phyloP scores from a whole-genome alignment of 805 yeast genomes.

The Teunomyces pallodes region DNA sequence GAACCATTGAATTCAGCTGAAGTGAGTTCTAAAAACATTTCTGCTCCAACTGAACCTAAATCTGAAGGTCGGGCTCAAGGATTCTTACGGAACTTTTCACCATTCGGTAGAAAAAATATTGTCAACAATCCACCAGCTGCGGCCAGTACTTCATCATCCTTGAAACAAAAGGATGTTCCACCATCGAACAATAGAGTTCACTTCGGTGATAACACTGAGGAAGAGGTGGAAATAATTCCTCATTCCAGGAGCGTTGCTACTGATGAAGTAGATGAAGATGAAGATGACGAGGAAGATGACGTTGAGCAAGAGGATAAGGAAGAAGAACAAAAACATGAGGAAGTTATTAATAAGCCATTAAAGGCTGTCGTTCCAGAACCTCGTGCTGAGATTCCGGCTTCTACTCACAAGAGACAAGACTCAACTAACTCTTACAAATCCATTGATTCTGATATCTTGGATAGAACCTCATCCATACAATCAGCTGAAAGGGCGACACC shows the following conservation, averaged over 20 bases:
- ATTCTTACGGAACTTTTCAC: constrained; percentile 13
- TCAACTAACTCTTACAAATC: neutral
- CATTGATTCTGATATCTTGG: neutral
- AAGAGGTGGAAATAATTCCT: neutral
- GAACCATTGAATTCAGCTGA: neutral
- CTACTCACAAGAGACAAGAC: constrained; percentile 2
- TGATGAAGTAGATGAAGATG: neutral
- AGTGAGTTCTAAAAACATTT: neutral
- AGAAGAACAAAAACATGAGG: too few species aligned
- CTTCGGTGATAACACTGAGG: neutral
- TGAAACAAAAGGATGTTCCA: neutral
- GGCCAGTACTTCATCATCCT: neutral
- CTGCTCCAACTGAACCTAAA: constrained; percentile 5
- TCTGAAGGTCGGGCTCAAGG: constrained; percentile 5
- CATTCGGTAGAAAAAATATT: constrained; percentile 7
- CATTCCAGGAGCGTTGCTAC: neutral
- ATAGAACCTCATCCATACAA: neutral
- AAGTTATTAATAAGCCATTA: neutral
- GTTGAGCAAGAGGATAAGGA: neutral
- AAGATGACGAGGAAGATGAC: neutral
- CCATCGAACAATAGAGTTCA: constrained; percentile 2
- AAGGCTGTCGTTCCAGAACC: neutral
- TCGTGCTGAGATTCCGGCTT: neutral
- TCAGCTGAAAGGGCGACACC: constrained; percentile 3
- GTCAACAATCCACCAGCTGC: neutral